phyloP scores from a whole-genome alignment of 176 grass and related monocot genomes.

The Ananas comosus region DNA sequence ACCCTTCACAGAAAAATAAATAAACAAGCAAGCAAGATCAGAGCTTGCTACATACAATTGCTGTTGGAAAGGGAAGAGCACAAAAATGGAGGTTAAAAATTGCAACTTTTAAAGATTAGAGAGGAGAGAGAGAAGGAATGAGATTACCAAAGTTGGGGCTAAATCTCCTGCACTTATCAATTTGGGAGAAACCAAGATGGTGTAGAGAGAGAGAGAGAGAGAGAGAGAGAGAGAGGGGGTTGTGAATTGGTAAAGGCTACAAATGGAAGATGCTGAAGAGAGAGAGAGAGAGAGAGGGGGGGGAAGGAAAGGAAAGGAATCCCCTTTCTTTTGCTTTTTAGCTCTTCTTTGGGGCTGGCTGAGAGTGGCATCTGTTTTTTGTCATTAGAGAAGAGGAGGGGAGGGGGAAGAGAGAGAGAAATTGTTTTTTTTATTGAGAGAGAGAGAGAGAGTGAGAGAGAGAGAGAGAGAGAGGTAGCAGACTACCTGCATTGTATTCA shows the following conservation, averaged over 20 bases:
- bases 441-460: neutral
- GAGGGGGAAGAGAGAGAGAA: neutral
- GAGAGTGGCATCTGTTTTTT: neutral
- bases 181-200: neutral
- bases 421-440: neutral
- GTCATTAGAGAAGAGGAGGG: neutral
- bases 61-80: too few relatives aligned
- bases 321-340: slow-evolving; percentile 7
- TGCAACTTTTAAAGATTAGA: neutral
- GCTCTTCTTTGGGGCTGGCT: neutral
- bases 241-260: neutral
- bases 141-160: slow-evolving; percentile 8
- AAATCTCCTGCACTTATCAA: neutral
- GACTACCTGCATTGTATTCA: too few relatives aligned
- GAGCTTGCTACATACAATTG: neutral
- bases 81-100: too few relatives aligned
- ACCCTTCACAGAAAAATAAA: too few relatives aligned
- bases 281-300: neutral
- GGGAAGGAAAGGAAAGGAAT: neutral
- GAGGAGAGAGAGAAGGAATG: slow-evolving; percentile 5
- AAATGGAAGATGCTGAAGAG: neutral
- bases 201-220: neutral
- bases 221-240: neutral
- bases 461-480: neutral
- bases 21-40: neutral